Percentiles rank a stretch among this genome's conserved stretches.
phyloP scores from a whole-genome alignment of 2,329 filamentous ascomycete genomes.

The Neoarthrinium moseri region DNA sequence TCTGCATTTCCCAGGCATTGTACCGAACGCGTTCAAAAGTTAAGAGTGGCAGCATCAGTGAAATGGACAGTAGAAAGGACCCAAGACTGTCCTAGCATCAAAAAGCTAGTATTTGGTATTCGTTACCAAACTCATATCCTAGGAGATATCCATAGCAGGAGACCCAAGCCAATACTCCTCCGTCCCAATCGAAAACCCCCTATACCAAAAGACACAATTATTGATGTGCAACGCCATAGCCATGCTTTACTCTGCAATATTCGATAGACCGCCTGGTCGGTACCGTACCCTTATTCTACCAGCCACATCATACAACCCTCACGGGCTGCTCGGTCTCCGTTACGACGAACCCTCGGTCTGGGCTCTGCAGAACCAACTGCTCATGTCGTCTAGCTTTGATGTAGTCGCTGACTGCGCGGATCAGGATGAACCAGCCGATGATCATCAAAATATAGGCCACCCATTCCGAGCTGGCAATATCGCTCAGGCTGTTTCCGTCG shows the following conservation, averaged over 20 bases:
- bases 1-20: no score
- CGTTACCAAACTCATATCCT: no score
- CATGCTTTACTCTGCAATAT: constrained; percentile 6
- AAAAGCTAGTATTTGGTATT: no score
- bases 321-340: constrained; percentile 81
- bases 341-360: constrained; percentile 82
- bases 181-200: no score
- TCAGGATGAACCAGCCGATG: constrained; percentile 96
- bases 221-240: constrained; percentile 10
- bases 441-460: constrained; percentile 93
- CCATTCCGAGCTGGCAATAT: constrained; percentile 78
- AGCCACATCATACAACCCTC: constrained; percentile 60
- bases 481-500: constrained; percentile 42
- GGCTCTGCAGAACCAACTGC: constrained; percentile 88
- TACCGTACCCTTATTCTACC: background rate
- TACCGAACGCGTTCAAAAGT: no score
- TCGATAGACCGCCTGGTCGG: background rate
- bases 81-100: no score
- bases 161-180: no score
- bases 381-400: constrained; percentile 85
- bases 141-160: no score
- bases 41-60: no score
- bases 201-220: no score
- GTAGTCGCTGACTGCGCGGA: constrained; percentile 90
- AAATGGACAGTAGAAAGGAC: no score